phyloP scores from a whole-genome alignment of 805 yeast species.

The Barnettozyma californica region DNA sequence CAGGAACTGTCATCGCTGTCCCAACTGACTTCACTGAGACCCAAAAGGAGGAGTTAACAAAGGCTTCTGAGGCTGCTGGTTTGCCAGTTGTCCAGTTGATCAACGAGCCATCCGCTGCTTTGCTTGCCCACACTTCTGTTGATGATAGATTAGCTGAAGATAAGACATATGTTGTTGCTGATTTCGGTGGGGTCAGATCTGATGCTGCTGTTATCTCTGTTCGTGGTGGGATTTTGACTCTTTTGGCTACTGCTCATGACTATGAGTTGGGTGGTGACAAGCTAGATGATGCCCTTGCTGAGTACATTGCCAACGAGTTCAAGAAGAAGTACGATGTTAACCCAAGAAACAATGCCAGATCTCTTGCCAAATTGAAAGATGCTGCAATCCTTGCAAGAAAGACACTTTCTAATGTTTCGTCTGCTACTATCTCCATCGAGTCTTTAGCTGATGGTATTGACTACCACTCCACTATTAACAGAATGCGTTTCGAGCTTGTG shows the following conservation, averaged over 20 bases:
- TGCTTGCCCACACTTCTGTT: conserved; percentile 65
- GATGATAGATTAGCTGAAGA: conserved; percentile 42
- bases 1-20: conserved; percentile 81
- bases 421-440: conserved; percentile 90
- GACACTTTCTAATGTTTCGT: conserved; percentile 84
- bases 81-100: conserved; percentile 80
- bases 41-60: conserved; percentile 61
- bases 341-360: conserved; percentile 76
- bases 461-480: conserved; percentile 87
- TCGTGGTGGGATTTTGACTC: conserved; percentile 90
- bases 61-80: conserved; percentile 65
- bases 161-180: conserved; percentile 85
- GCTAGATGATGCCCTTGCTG: conserved; percentile 75
- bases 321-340: conserved; percentile 80
- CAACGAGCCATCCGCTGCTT: conserved; percentile 89
- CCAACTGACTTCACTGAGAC: conserved; percentile 81
- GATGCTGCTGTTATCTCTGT: conserved; percentile 92
- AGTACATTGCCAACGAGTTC: conserved; percentile 88
- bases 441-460: conserved; percentile 92
- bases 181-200: conserved; percentile 92
- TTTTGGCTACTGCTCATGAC: conserved; percentile 81
- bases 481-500: conserved; percentile 87
- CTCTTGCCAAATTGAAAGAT: conserved; percentile 80
- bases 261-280: conserved; percentile 81
- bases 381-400: conserved; percentile 83